Evolutionary conservation across 441 rosid species (phyloP).

Genomic region (Mallotus repandus): DNA sequence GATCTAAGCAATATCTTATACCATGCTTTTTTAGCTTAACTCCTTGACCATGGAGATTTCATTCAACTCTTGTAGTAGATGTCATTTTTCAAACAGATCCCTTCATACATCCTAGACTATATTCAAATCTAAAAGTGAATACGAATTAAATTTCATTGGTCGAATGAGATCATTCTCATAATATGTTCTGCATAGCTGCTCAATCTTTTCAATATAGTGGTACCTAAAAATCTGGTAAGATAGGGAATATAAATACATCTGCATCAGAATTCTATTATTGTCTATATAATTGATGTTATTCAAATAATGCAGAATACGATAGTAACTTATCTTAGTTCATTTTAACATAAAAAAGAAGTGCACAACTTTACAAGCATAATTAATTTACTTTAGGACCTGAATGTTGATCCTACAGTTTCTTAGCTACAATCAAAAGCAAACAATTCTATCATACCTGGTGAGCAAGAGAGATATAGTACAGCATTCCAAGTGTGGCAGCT

Average conservation of each 20-base stretch:
- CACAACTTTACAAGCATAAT: too few relatives aligned
- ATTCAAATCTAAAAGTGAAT: too few relatives aligned
- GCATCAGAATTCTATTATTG: too few relatives aligned
- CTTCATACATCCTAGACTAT: not conserved
- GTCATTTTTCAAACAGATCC: not conserved
- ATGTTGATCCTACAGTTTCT: too few relatives aligned
- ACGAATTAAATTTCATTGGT: not conserved
- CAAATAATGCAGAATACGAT: too few relatives aligned
- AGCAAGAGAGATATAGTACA: slow-evolving; percentile 45
- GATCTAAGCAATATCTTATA: not conserved
- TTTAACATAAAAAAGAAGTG: too few relatives aligned
- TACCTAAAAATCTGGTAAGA: not conserved
- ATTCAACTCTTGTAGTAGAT: not conserved
- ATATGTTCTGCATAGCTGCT: not conserved
- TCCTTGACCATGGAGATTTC: not conserved
- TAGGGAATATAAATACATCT: too few relatives aligned
- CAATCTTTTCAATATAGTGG: not conserved
- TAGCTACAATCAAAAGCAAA: not conserved
- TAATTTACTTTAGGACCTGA: not conserved
- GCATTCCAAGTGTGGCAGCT: slow-evolving; percentile 57
- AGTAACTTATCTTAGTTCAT: too few relatives aligned
- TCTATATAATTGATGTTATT: too few relatives aligned
- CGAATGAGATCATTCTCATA: not conserved
- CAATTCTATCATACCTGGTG: slow-evolving; percentile 45
- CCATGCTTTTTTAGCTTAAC: not conserved